phyloP scores from a whole-genome alignment of 2,329 filamentous ascomycete genomes.

The Decorospora gaudefroyi region DNA sequence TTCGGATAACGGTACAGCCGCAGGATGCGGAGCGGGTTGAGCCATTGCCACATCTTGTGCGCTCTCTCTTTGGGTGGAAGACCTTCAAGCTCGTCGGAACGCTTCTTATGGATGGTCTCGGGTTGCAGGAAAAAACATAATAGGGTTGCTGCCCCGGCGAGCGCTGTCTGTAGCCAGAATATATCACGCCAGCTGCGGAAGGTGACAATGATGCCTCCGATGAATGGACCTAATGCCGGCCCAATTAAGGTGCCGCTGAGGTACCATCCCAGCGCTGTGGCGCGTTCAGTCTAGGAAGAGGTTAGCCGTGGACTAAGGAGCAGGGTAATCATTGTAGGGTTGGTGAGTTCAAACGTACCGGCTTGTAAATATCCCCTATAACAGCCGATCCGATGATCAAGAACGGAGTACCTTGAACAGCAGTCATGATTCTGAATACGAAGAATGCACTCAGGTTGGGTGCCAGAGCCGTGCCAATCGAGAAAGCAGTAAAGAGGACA shows the following conservation, averaged over 20 bases:
- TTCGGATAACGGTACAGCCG: slow-evolving; percentile 71
- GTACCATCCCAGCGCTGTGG: slow-evolving; percentile 75
- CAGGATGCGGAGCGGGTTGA: slow-evolving; percentile 68
- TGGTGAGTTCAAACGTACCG: slow-evolving; percentile 28
- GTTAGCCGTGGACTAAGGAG: slow-evolving; percentile 41
- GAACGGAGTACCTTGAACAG: slow-evolving; percentile 75
- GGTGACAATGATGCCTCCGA: slow-evolving; percentile 77
- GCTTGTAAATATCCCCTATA: slow-evolving; percentile 62
- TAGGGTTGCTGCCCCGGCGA: slow-evolving; percentile 63
- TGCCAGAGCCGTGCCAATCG: slow-evolving; percentile 72
- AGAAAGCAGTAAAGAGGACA: slow-evolving; percentile 68
- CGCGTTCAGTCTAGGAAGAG: slow-evolving; percentile 65
- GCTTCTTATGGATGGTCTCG: slow-evolving; percentile 71
- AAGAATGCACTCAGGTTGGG: slow-evolving; percentile 74
- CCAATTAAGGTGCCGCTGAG: slow-evolving; percentile 72
- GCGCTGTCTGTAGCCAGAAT: slow-evolving; percentile 75
- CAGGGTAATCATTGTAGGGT: background rate
- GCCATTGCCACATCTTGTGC: slow-evolving; percentile 62
- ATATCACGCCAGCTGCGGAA: slow-evolving; percentile 73
- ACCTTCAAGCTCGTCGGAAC: slow-evolving; percentile 64
- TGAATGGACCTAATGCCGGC: slow-evolving; percentile 63
- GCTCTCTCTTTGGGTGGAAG: slow-evolving; percentile 57
- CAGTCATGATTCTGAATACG: slow-evolving; percentile 73
- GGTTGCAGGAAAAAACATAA: slow-evolving; percentile 69
- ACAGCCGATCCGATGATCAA: slow-evolving; percentile 72